Percentiles rank a stretch among this genome's conserved stretches.
phyloP scores from a whole-genome alignment of 1,139 yeast genomes.

The Suhomyces terraborum region DNA sequence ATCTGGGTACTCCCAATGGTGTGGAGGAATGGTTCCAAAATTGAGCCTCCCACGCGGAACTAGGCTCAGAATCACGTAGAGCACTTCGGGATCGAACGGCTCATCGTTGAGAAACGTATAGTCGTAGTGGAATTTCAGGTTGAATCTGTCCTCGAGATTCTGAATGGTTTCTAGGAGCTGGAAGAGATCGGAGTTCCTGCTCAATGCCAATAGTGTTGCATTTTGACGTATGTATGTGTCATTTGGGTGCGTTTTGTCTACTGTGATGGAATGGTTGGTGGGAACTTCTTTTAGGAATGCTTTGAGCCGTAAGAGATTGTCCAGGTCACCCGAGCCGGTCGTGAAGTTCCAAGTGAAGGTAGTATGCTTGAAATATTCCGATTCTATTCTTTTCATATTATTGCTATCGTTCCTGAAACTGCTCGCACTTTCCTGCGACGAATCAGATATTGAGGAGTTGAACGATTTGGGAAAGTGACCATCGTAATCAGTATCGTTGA shows the following conservation, averaged over 20 bases:
- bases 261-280: slow-evolving; percentile 5
- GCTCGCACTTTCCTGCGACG: too few species aligned
- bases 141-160: slow-evolving; percentile 23
- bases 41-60: slow-evolving; percentile 27
- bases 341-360: slow-evolving; percentile 2
- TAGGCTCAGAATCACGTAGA: slow-evolving; percentile 22
- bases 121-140: slow-evolving; percentile 29
- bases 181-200: slow-evolving; percentile 19
- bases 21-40: slow-evolving; percentile 33
- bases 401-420: too few species aligned
- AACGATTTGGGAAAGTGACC: too few species aligned
- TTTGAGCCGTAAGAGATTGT: slow-evolving; percentile 3
- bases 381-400: too few species aligned
- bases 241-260: slow-evolving; percentile 10
- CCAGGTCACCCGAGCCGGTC: not conserved
- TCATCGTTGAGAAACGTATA: slow-evolving; percentile 40
- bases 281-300: slow-evolving; percentile 2
- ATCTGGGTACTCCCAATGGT: slow-evolving; percentile 37
- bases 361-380: not conserved
- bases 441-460: too few species aligned
- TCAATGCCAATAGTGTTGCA: slow-evolving; percentile 19
- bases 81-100: slow-evolving; percentile 31
- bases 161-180: slow-evolving; percentile 22
- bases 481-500: too few species aligned
- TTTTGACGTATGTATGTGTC: slow-evolving; percentile 9